Conservation (phyloP, 73 alveolate species). For the Paramecium primaurelia region DNA sequence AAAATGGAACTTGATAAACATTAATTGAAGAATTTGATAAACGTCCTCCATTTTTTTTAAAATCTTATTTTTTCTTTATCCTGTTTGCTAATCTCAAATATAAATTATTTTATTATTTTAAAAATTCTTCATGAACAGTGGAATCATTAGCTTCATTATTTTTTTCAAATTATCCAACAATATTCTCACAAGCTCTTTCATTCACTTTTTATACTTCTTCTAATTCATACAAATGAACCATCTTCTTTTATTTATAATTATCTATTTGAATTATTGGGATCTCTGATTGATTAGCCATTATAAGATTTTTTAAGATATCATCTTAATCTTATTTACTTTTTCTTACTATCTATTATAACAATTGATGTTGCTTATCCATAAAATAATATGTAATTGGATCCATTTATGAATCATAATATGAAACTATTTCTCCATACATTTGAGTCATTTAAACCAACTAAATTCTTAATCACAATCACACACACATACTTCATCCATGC, state of each 20-base stretch:
- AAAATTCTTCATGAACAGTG: not conserved
- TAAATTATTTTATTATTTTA: not conserved
- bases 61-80: not conserved
- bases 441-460: not conserved
- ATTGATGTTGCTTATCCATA: too few relatives aligned
- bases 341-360: too few relatives aligned
- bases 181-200: not conserved
- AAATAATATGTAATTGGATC: too few relatives aligned
- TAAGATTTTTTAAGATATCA: not conserved
- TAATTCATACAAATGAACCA: not conserved
- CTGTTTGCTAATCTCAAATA: not conserved
- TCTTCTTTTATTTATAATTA: not conserved
- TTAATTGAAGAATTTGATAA: not conserved
- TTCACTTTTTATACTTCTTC: not conserved
- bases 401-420: not conserved
- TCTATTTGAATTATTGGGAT: not conserved
- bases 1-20: not conserved
- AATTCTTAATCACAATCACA: not conserved
- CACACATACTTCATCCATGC: not conserved
- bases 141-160: not conserved
- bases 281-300: not conserved
- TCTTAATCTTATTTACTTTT: not conserved
- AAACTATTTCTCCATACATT: too few relatives aligned
- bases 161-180: not conserved
- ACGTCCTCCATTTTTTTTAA: not conserved